These are phyloP conservation scores for Plasmodium malariae DNA, from an alignment of 169 alveolate genomes.

Conservation along the genomic window DNA sequence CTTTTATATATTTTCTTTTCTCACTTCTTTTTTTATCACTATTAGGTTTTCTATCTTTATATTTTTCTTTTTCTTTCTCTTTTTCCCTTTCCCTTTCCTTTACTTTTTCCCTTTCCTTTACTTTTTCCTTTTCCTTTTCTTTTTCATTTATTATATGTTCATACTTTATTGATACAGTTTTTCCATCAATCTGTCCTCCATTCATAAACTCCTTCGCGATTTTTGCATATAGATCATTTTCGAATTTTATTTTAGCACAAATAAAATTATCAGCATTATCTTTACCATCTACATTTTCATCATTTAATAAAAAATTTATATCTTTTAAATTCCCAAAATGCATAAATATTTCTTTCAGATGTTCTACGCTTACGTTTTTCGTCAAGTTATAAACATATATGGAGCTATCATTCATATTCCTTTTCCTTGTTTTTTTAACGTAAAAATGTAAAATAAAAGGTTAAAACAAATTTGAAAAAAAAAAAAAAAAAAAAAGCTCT, in stretches of 20 bases:
- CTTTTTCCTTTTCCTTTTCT: constrained; percentile 8
- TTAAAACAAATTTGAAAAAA: too few species aligned
- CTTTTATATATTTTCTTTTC: constrained; percentile 1
- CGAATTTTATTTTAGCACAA: constrained; percentile 42
- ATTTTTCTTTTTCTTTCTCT: neutral
- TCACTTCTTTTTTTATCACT: constrained; percentile 10
- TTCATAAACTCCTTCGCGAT: constrained; percentile 53
- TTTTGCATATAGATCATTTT: constrained; percentile 36
- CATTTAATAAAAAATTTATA: constrained; percentile 14
- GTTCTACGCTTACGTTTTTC: constrained; percentile 37
- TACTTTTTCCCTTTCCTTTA: constrained; percentile 3
- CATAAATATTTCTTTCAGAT: constrained; percentile 59
- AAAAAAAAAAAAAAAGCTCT: too few species aligned
- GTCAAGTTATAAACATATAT: constrained; percentile 36
- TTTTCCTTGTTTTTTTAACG: too few species aligned
- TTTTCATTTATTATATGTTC: constrained; percentile 13
- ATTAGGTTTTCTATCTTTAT: neutral
- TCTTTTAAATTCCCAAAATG: constrained; percentile 53
- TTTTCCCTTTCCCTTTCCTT: neutral
- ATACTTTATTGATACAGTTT: constrained; percentile 52
- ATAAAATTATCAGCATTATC: neutral
- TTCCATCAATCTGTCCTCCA: constrained; percentile 70
- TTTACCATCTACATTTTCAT: constrained; percentile 14
- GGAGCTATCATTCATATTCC: constrained; percentile 39
- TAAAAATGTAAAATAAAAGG: too few species aligned